Evolutionary conservation across 2,329 filamentous ascomycete species (phyloP), one percentile per base, ranked within the genome.

Genomic region (Allantophomopsis lycopodina): DNA sequence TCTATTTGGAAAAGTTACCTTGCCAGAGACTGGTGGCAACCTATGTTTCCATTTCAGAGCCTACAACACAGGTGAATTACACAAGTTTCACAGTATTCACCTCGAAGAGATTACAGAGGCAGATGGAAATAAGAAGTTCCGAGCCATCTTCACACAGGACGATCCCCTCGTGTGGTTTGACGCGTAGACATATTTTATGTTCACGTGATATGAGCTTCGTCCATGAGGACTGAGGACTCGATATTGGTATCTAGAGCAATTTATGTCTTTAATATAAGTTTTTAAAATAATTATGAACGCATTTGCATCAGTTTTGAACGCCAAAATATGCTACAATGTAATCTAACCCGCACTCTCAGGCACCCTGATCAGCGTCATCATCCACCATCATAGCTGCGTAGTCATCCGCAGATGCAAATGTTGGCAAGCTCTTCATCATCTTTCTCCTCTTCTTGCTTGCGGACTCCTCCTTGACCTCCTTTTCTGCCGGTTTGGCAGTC

Each of bases 341-440:
- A 28, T 28, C 10, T 28, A 8, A 10, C 23, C 10, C 23, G 23
- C 20, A 21, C 5, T 32, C 42, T 41, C 42, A 37, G 48, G 40
- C 44, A 54, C 23, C 23, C 23, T 28, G 50, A 37, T 57, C 55
- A 44, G 77, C 77, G 45, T 78, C 76, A 38, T 91, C 84, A 46
- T 76, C 72, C 4, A 69, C 83, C 57, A 94, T 61, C 63, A 94
- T 70, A 51, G 82, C 83, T 13, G 87, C 89, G 60, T 96, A 98
- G 57, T 96, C 91, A 40, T 96, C 91, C 23, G 73, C 82, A 23
- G 85, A 93, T 15, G 93, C 91, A 65, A 98, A 98, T 30, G 78
- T 93, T 6, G 91, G 91, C 50, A 98, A 66, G 47, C 77, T 76
- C 71, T 87, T 94, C 59, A 96, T 68, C 65, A 85, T 85, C 70